A percentile compares a stretch with the other conserved stretches of the same genome.
Evolutionary conservation across 305 asterid genomes (phyloP).

Genomic region (Fraxinus sp.): DNA sequence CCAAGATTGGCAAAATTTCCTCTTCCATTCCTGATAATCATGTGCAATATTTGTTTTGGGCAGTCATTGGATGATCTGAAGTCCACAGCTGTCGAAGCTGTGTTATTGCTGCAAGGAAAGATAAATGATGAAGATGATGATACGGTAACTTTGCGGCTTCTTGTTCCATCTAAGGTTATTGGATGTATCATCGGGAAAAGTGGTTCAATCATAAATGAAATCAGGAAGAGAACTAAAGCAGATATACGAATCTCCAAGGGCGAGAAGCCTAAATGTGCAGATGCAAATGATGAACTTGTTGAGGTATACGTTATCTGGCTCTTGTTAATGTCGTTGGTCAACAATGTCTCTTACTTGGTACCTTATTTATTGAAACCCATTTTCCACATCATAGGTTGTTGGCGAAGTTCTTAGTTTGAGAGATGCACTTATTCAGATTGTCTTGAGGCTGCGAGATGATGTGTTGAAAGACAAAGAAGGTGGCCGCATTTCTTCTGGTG

Average conservation of each 20-base stretch:
- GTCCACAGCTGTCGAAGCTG: conserved; percentile 94
- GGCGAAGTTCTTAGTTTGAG: conserved; percentile 75
- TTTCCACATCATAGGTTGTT: conserved; percentile 44
- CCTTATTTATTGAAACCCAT: conserved; percentile 25
- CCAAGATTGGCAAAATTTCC: conserved; percentile 1
- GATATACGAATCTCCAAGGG: conserved; percentile 85
- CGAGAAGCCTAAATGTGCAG: conserved; percentile 72
- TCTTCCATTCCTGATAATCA: conserved; percentile 12
- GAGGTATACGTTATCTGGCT: conserved; percentile 51
- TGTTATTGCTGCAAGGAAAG: conserved; percentile 77
- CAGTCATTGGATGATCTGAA: conserved; percentile 84
- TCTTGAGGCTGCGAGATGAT: conserved; percentile 87
- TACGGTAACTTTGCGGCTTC: conserved; percentile 62
- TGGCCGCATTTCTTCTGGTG: conserved; percentile 51
- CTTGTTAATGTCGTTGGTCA: conserved; percentile 13
- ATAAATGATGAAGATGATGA: conserved; percentile 79
- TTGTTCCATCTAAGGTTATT: conserved; percentile 80
- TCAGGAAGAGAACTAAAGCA: conserved; percentile 82
- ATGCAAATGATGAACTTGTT: conserved; percentile 74
- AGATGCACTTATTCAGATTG: conserved; percentile 89
- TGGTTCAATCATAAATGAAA: conserved; percentile 85
- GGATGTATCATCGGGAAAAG: conserved; percentile 91
- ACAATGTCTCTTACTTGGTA: conserved; percentile 17
- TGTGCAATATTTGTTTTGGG: conserved; percentile 26
- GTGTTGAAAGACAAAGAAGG: conserved; percentile 72